Evolutionary conservation across 305 asterid species (phyloP).

Genomic region (Plantago rigida): DNA sequence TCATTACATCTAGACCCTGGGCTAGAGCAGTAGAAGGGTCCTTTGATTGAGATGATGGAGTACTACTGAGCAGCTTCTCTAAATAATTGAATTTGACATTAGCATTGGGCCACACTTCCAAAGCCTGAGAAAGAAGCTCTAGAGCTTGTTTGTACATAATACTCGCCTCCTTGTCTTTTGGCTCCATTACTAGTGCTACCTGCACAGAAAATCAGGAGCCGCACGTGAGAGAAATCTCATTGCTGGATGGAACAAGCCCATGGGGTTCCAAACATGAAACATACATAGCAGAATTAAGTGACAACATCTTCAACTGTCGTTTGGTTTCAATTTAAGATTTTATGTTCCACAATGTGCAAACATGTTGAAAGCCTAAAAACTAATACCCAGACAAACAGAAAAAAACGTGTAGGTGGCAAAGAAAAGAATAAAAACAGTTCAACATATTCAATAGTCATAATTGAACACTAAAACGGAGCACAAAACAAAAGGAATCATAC

Average conservation of each 20-base stretch:
- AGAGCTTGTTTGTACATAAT: conserved; percentile 95
- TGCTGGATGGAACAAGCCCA: background rate
- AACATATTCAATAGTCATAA: conserved; percentile 1
- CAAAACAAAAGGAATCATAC: background rate
- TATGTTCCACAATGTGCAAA: background rate
- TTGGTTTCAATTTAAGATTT: background rate
- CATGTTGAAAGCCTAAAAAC: background rate
- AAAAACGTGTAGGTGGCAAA: background rate
- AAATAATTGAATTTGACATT: conserved; percentile 95
- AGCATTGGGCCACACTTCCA: conserved; percentile 99
- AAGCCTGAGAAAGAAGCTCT: conserved; percentile 90
- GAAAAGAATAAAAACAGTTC: background rate
- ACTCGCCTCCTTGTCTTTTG: conserved; percentile 97
- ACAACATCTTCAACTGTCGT: too few species aligned
- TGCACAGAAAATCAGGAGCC: conserved; percentile 24
- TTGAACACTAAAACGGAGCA: conserved; percentile 8
- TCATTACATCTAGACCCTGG: conserved; percentile 99
- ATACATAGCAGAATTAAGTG: background rate
- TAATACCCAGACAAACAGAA: background rate
- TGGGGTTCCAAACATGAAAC: background rate
- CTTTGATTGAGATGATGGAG: conserved; percentile 92
- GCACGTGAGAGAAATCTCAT: background rate
- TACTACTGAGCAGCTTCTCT: conserved; percentile 89
- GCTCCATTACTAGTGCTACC: conserved; percentile 97
- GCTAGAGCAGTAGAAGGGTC: conserved; percentile 97